A percentile compares a stretch with the other conserved stretches of the same genome.
Conservation (phyloP, 2,329 filamentous ascomycete genomes). For the Alternaria brassicicola region DNA sequence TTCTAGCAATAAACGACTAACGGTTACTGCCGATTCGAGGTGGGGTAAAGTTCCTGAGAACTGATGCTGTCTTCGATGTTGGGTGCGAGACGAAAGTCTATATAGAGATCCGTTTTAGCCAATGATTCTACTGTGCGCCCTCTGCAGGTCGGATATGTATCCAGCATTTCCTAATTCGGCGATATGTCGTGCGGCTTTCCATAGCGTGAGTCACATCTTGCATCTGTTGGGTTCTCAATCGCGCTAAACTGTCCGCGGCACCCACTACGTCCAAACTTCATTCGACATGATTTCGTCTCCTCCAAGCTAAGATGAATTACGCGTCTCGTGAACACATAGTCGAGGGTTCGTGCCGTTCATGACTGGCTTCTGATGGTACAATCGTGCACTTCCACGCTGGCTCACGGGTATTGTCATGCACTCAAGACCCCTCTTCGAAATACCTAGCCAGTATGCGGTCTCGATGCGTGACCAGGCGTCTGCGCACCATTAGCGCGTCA, state of each 20-base stretch:
- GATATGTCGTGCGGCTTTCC: slow-evolving; percentile 36
- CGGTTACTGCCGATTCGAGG: not conserved
- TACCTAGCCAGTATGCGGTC: slow-evolving; percentile 62
- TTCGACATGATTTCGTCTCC: not conserved
- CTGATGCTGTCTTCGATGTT: not conserved
- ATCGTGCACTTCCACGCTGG: not conserved
- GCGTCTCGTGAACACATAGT: not conserved
- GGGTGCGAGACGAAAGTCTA: slow-evolving; percentile 21
- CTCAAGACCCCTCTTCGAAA: slow-evolving; percentile 44
- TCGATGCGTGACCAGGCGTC: slow-evolving; percentile 70
- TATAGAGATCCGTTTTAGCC: slow-evolving; percentile 24
- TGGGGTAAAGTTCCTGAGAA: slow-evolving; percentile 14
- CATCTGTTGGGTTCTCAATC: slow-evolving; percentile 12
- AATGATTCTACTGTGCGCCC: slow-evolving; percentile 22
- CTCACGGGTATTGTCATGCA: not conserved
- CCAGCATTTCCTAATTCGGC: slow-evolving; percentile 27
- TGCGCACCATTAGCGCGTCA: slow-evolving; percentile 61
- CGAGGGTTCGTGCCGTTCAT: not conserved
- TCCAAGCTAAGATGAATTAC: not conserved
- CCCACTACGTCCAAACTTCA: slow-evolving; percentile 4
- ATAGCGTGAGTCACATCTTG: slow-evolving; percentile 40
- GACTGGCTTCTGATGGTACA: not conserved
- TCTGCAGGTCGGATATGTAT: slow-evolving; percentile 22
- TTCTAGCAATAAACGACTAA: not conserved
- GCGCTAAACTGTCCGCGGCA: slow-evolving; percentile 16